Evolutionary conservation across 331 rosid species (phyloP).

Genomic region (Pyrus hybrid): DNA sequence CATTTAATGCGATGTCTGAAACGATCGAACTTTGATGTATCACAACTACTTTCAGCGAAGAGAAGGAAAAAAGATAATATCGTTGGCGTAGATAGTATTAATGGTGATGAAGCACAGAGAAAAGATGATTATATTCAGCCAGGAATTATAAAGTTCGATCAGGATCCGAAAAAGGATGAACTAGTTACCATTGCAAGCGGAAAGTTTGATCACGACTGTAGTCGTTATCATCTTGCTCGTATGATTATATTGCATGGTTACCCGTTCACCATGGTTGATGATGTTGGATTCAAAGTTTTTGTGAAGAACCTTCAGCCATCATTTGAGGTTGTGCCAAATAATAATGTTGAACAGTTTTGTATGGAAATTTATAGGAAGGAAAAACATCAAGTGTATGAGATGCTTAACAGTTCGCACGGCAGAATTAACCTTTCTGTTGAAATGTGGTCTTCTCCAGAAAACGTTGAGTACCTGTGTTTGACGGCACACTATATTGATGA

Average conservation of each 20-base stretch:
- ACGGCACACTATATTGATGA: conserved; percentile 75
- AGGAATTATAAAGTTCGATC: conserved; percentile 64
- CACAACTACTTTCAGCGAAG: conserved; percentile 90
- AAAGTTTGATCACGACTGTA: conserved; percentile 70
- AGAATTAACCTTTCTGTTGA: conserved; percentile 80
- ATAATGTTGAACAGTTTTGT: conserved; percentile 55
- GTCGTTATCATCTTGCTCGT: conserved; percentile 84
- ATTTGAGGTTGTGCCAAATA: conserved; percentile 69
- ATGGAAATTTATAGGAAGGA: conserved; percentile 65
- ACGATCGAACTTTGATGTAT: conserved; percentile 79
- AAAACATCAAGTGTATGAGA: conserved; percentile 52
- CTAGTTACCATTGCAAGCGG: conserved; percentile 47
- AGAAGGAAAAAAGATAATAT: conserved; percentile 73
- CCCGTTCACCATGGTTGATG: conserved; percentile 74
- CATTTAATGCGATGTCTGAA: conserved; percentile 94
- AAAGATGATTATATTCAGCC: conserved; percentile 71
- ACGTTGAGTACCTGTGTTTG: conserved; percentile 51
- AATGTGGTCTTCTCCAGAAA: conserved; percentile 74
- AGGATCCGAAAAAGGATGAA: conserved; percentile 70
- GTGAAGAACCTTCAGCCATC: conserved; percentile 93
- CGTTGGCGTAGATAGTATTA: conserved; percentile 43
- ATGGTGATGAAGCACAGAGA: conserved; percentile 69
- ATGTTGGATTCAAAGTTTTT: conserved; percentile 90
- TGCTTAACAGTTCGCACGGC: conserved; percentile 53
- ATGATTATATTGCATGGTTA: conserved; percentile 92